phyloP scores from a whole-genome alignment of 1,284 basidiomycete genomes.

The Ceratobasidium sp. region DNA sequence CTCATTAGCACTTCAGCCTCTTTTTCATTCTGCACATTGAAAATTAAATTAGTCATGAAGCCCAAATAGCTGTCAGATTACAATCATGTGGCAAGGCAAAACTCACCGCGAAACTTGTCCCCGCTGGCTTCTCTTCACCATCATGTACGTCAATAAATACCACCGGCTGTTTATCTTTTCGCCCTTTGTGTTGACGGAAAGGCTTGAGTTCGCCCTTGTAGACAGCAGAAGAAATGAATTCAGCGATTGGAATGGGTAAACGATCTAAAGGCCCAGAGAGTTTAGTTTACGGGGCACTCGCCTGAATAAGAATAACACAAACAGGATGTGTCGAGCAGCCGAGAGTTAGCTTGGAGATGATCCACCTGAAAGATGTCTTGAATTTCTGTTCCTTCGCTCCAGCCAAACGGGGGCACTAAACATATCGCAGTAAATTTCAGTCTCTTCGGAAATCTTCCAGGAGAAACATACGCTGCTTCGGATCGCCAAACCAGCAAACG shows the following conservation, averaged over 20 bases:
- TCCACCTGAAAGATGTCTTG: constrained; percentile 60
- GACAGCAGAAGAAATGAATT: constrained; percentile 70
- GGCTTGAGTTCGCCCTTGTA: constrained; percentile 66
- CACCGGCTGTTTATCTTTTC: neutral
- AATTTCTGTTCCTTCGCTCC: constrained; percentile 57
- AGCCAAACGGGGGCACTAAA: constrained; percentile 63
- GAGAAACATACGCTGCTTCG: constrained; percentile 70
- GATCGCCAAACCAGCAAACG: constrained; percentile 77
- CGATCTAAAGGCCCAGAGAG: constrained; percentile 64
- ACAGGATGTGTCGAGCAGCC: constrained; percentile 61
- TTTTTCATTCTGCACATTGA: constrained; percentile 59
- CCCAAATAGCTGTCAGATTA: neutral
- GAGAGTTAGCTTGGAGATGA: constrained; percentile 53
- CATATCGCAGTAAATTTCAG: neutral
- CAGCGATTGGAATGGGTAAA: constrained; percentile 78
- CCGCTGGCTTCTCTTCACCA: constrained; percentile 55
- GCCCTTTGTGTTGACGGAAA: constrained; percentile 40
- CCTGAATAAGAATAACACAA: constrained; percentile 40
- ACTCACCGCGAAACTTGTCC: constrained; percentile 62
- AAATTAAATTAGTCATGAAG: neutral
- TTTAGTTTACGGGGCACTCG: neutral
- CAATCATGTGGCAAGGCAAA: constrained; percentile 42
- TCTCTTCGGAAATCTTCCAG: neutral
- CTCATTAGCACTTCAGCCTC: constrained; percentile 57
- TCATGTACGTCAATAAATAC: constrained; percentile 62